These are phyloP conservation scores for Boletellus deceptivus DNA, from an alignment of 1,284 basidiomycete genomes.

Conservation along the genomic window DNA sequence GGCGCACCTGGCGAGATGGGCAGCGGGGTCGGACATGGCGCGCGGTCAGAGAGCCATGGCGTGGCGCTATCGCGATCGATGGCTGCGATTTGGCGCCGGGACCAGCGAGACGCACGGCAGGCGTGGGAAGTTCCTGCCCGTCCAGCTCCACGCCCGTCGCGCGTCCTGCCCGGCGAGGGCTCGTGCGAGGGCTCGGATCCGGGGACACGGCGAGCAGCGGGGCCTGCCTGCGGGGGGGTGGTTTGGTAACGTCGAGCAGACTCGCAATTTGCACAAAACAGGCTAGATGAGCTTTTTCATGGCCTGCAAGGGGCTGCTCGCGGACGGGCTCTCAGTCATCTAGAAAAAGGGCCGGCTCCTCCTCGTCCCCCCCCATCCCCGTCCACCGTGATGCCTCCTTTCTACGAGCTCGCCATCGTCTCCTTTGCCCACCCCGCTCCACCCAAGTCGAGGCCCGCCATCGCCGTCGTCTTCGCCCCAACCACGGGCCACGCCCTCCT, in stretches of 20 bases:
- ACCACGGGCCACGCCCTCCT: slow-evolving; percentile 29
- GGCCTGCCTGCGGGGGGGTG: slow-evolving; percentile 5
- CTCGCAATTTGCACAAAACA: slow-evolving; percentile 32
- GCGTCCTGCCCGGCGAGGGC: too few species aligned
- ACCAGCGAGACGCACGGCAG: slow-evolving; percentile 5
- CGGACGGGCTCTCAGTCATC: slow-evolving; percentile 17
- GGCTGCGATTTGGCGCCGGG: slow-evolving; percentile 4
- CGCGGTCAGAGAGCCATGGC: slow-evolving; percentile 26
- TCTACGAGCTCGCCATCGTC: slow-evolving; percentile 32
- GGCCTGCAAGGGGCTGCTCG: too few species aligned
- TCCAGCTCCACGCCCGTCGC: too few species aligned
- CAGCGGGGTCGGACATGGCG: slow-evolving; percentile 32
- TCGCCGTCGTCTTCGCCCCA: slow-evolving; percentile 30
- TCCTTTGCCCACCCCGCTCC: slow-evolving; percentile 25
- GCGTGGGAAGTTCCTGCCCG: slow-evolving; percentile 16
- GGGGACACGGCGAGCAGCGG: too few species aligned
- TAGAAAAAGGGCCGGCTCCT: slow-evolving; percentile 21
- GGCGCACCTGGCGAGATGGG: slow-evolving; percentile 26
- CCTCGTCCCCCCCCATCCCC: background rate
- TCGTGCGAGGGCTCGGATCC: too few species aligned
- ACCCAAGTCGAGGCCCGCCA: slow-evolving; percentile 25
- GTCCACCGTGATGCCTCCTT: slow-evolving; percentile 28
- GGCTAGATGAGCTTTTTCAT: slow-evolving; percentile 24
- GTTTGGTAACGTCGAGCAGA: slow-evolving; percentile 26
- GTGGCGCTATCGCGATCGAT: slow-evolving; percentile 11